Evolutionary conservation across 257 asterid species (phyloP).

Genomic region (Lavandula angustifolia): DNA sequence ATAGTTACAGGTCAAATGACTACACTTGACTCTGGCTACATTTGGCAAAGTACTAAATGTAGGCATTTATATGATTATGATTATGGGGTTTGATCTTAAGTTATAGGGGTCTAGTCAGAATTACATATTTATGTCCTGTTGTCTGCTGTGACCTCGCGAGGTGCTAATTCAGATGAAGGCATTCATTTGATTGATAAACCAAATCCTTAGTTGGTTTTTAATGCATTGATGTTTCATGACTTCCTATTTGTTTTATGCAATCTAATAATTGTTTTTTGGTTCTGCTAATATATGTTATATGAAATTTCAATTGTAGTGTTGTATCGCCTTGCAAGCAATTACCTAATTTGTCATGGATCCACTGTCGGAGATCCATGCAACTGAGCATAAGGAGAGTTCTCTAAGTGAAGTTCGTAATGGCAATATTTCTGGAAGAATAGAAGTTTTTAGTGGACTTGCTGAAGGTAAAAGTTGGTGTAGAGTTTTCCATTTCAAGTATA

Average conservation of each 20-base stretch:
- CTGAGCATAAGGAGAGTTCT: conserved; percentile 51
- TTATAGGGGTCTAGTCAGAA: conserved; percentile 7
- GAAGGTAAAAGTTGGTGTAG: conserved; percentile 46
- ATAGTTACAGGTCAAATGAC: neutral
- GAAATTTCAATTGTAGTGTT: conserved; percentile 30
- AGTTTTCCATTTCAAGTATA: conserved; percentile 16
- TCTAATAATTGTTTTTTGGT: conserved; percentile 22
- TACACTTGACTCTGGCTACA: neutral
- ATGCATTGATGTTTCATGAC: conserved; percentile 21
- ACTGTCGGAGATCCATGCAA: conserved; percentile 42
- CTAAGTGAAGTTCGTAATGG: conserved; percentile 48
- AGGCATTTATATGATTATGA: neutral
- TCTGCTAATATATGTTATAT: conserved; percentile 25
- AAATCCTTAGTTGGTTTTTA: neutral
- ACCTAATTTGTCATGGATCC: conserved; percentile 56
- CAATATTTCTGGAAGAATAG: conserved; percentile 52
- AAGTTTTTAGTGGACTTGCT: conserved; percentile 47
- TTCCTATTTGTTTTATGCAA: conserved; percentile 20
- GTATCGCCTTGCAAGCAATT: conserved; percentile 29
- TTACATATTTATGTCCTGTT: neutral
- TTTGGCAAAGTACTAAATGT: neutral
- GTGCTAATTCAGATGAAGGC: conserved; percentile 1
- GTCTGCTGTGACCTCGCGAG: neutral
- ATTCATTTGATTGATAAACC: neutral
- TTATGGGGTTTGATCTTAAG: conserved; percentile 12